Evolutionary conservation across 805 yeast species (phyloP).

Genomic region (Candida pini): DNA sequence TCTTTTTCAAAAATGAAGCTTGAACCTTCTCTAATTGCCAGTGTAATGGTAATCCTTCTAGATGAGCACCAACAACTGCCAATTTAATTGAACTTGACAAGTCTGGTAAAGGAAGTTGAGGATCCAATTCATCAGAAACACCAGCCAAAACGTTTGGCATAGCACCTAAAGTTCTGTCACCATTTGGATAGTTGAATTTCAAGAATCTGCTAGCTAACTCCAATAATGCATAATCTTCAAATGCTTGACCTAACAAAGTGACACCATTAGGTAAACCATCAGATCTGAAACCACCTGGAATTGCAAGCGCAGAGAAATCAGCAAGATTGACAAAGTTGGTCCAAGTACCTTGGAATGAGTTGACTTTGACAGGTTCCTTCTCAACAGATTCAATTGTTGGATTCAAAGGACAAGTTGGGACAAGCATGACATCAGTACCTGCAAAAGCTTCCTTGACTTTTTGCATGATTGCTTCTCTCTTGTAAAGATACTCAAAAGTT

Average conservation of each 20-base stretch:
- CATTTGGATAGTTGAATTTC: constrained; percentile 36
- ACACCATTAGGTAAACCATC: constrained; percentile 92
- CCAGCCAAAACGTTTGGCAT: constrained; percentile 19
- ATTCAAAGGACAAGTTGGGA: constrained; percentile 92
- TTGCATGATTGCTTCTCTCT: constrained; percentile 74
- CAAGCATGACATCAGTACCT: constrained; percentile 68
- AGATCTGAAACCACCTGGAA: constrained; percentile 82
- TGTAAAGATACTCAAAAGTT: constrained; percentile 79
- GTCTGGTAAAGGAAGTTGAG: constrained; percentile 39
- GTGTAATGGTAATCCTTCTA: constrained; percentile 80
- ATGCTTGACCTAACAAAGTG: constrained; percentile 75
- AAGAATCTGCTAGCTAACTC: constrained; percentile 76
- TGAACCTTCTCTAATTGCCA: constrained; percentile 89
- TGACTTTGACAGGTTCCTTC: constrained; percentile 73
- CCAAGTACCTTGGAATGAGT: constrained; percentile 96
- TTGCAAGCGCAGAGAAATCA: constrained; percentile 84
- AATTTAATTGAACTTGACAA: constrained; percentile 47
- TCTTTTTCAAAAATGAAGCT: constrained; percentile 61
- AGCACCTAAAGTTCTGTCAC: constrained; percentile 53
- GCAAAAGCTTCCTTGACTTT: constrained; percentile 49
- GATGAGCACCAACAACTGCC: constrained; percentile 97
- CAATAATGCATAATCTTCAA: constrained; percentile 82
- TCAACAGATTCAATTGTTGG: constrained; percentile 74
- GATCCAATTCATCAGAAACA: constrained; percentile 39
- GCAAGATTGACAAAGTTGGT: constrained; percentile 95